A percentile compares a stretch with the other conserved stretches of the same genome.
Evolutionary conservation across 2,329 filamentous ascomycete species (phyloP).

Genomic region (Pseudocercospora musae): DNA sequence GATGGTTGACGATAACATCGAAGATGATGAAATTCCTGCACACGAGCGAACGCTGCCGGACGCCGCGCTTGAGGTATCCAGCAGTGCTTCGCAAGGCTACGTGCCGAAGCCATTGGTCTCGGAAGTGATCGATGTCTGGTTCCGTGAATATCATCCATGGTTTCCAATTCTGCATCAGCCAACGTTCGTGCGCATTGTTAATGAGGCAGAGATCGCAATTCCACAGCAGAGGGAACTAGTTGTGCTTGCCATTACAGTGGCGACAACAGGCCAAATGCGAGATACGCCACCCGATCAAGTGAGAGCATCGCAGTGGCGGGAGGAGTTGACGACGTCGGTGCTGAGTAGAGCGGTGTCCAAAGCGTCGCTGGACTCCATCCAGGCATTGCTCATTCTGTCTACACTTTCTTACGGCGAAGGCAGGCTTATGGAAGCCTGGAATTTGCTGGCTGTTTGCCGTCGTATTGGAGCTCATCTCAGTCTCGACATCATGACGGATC

Average conservation of each 20-base stretch:
- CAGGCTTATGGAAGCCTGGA: slow-evolving; percentile 35
- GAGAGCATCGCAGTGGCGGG: background rate
- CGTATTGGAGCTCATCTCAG: slow-evolving; percentile 3
- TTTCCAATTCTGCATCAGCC: slow-evolving; percentile 37
- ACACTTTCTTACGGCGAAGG: slow-evolving; percentile 34
- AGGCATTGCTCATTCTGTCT: slow-evolving; percentile 34
- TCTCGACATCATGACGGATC: background rate
- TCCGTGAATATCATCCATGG: slow-evolving; percentile 39
- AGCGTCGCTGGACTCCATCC: slow-evolving; percentile 33
- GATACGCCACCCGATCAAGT: background rate
- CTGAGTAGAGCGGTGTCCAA: background rate
- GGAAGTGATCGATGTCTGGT: slow-evolving; percentile 35
- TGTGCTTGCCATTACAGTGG: slow-evolving; percentile 6
- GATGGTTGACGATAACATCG: background rate
- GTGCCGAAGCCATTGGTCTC: slow-evolving; percentile 7
- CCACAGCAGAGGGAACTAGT: background rate
- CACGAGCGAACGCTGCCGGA: background rate
- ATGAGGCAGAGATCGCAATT: slow-evolving; percentile 10
- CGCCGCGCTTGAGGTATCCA: background rate
- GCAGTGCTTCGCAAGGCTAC: background rate
- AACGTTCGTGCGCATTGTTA: slow-evolving; percentile 23
- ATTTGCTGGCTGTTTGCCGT: slow-evolving; percentile 35
- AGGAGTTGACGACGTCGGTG: background rate
- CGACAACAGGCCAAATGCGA: background rate
- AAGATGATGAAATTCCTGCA: background rate